Evolutionary conservation across 176 grass and related monocot genomes (phyloP), one percentile per base, ranked within the genome.

Genomic region (Carex littledalei): DNA sequence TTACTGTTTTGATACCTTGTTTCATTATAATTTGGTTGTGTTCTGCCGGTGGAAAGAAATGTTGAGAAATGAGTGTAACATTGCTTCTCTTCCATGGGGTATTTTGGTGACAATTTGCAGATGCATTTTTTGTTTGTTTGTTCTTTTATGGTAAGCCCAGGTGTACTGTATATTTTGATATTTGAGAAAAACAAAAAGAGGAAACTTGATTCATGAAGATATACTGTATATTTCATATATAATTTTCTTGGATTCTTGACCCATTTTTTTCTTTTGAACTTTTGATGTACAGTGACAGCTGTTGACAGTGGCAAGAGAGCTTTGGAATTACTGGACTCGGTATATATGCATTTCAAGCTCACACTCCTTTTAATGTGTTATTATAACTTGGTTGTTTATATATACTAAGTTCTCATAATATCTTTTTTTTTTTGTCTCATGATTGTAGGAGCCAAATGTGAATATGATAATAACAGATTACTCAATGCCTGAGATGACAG

Each of bases 401-500:
- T 81, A 34, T 84, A 6, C 1, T 74, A 24, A 74, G 2, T 18
- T 41, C 21, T 6, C 34, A 63, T 22, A 7, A 8, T 63, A 18
- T 34, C 41, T 52, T 20, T 32, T 3, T 3, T 75, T 50, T 52
- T 76, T 9, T n/a, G 1, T 53, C 21, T 76, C 3, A 29, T 53
- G 47, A 53, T 56, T 73, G 21, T 80, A 98, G 96, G 96, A 98
- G 67, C 87, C 91, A 37, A 95, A 98, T 57, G 96, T 98, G 37
- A 94, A 89, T 73, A 90, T 98, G 93, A 98, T 98, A 43, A 95
- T 98, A 34, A 98, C 96, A 0, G 96, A 98, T 84, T 98, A 98
- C 68, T 95, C 90, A 61, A 98, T 98, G 96, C 96, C 96, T 21
- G 96, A 94, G 85, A 98, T 98, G 96, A 98, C 96, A 3, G 96